Evolutionary conservation across 2,329 filamentous ascomycete genomes (phyloP).

Genomic region (Stagonosporopsis vannaccii): DNA sequence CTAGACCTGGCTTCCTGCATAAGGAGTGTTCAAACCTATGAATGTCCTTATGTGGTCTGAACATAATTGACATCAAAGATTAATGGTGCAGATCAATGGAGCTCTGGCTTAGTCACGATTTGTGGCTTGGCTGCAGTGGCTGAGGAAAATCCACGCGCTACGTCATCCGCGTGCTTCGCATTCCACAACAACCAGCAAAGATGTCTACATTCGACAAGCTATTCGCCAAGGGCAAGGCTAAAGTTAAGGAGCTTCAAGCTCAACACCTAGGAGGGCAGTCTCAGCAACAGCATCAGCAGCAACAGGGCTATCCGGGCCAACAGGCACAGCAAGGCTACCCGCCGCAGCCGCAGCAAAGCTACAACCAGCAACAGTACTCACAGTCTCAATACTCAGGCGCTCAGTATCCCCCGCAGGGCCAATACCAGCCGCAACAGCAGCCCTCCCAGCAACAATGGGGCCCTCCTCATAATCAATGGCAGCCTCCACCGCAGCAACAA

Average conservation of each 20-base stretch:
- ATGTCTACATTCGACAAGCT: slow-evolving; percentile 47
- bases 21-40: neutral
- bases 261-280: slow-evolving; percentile 29
- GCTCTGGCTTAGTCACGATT: slow-evolving; percentile 10
- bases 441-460: slow-evolving; percentile 29
- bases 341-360: slow-evolving; percentile 22
- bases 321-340: slow-evolving; percentile 31
- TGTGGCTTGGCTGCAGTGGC: slow-evolving; percentile 13
- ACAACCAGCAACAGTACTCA: slow-evolving; percentile 22
- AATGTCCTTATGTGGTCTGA: neutral
- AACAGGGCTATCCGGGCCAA: slow-evolving; percentile 31
- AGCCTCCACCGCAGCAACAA: slow-evolving; percentile 29
- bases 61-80: neutral
- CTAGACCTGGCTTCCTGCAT: neutral
- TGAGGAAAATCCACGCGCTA: slow-evolving; percentile 1
- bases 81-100: neutral
- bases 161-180: slow-evolving; percentile 10
- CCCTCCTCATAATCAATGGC: slow-evolving; percentile 24
- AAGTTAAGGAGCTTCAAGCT: slow-evolving; percentile 43
- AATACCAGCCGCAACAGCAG: slow-evolving; percentile 33
- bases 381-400: slow-evolving; percentile 28
- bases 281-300: slow-evolving; percentile 27
- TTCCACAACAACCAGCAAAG: slow-evolving; percentile 10
- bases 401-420: slow-evolving; percentile 30
- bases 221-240: slow-evolving; percentile 48